Base-by-base conservation (phyloP, 2,329 filamentous ascomycete species). In the Diplodia corticola region DNA sequence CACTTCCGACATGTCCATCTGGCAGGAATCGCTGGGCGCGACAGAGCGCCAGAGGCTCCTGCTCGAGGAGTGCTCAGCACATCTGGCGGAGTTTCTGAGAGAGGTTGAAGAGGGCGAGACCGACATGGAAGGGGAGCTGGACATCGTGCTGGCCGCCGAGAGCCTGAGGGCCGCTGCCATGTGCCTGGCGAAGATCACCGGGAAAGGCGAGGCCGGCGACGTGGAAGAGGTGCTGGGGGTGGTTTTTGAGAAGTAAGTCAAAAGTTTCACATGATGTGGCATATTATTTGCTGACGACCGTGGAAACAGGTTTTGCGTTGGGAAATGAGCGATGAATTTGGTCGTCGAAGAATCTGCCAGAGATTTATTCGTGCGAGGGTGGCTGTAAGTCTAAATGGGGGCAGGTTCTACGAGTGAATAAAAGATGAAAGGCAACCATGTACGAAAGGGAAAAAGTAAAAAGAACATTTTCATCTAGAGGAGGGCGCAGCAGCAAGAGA, bases 211-310 rank as follows among this genome's bases (percentile, higher is more conserved):
- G 72, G 86, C 86, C 48, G 91, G 93, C 2, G 94, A 98, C 77
- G 92, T 98, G 17, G 94, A 99, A 76, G 95, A 98, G 75, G 92
- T 99, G 7, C 80, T 99, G 51, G 95, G 95, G 0, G 93, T 99
- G 24, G 93, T 99, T 4, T 99, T 99, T 80, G 94, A 98, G 78
- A 98, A 96, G 91, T 96, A 81, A 83, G 87, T 86, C n/a, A n/a
- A 3, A 20, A 40, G 2, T 35, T 28, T 13, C 30, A 4, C 15
- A 10, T 30, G 10, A 13, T n/a, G 4, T 5, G 13, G 17, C 26
- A 37, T 13, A 2, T 26, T 13, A 24, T 22, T 24, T 17, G 22
- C 15, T 17, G 33, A 40, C 63, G 9, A 28, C 17, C 28, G 2
- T 15, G 17, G 49, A 4, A 10, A 55, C 28, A 71, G 69, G 54